Evolutionary conservation across 1,284 basidiomycete genomes (phyloP).

Genomic region (Cryptococcus sp.): DNA sequence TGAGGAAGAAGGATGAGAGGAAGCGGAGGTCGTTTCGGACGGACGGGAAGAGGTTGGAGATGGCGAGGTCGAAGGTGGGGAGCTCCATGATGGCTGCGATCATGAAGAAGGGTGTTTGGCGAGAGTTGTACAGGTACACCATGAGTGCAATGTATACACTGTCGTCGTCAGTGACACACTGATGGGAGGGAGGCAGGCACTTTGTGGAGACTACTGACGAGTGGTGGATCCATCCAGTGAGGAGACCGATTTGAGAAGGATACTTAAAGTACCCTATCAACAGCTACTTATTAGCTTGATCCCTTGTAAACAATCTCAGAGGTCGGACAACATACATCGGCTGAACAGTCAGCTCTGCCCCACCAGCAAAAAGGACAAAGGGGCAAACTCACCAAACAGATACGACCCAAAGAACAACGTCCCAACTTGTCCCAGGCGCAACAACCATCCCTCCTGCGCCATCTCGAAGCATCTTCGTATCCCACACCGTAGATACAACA

Average conservation of each 20-base stretch:
- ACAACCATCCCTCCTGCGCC: slow-evolving; percentile 26
- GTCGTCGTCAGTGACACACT: background rate
- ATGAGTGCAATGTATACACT: slow-evolving; percentile 53
- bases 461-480: slow-evolving; percentile 15
- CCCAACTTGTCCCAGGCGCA: slow-evolving; percentile 18
- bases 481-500: slow-evolving; percentile 44
- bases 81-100: slow-evolving; percentile 54
- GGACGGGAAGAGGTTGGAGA: slow-evolving; percentile 51
- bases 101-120: slow-evolving; percentile 52
- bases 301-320: background rate
- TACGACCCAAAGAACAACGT: slow-evolving; percentile 41
- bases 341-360: slow-evolving; percentile 12
- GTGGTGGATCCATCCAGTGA: slow-evolving; percentile 62
- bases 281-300: slow-evolving; percentile 22
- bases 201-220: too few relatives aligned
- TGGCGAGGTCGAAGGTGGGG: slow-evolving; percentile 56
- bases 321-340: slow-evolving; percentile 24
- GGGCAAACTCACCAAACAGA: slow-evolving; percentile 39
- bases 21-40: slow-evolving; percentile 54
- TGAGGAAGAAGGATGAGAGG: slow-evolving; percentile 53
- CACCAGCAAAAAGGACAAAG: background rate
- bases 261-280: slow-evolving; percentile 34
- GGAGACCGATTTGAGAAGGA: slow-evolving; percentile 48
- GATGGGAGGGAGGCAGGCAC: background rate
- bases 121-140: slow-evolving; percentile 47